Conservation (phyloP, 2,329 filamentous ascomycete genomes). For the Sporothrix pseudoabietina region DNA sequence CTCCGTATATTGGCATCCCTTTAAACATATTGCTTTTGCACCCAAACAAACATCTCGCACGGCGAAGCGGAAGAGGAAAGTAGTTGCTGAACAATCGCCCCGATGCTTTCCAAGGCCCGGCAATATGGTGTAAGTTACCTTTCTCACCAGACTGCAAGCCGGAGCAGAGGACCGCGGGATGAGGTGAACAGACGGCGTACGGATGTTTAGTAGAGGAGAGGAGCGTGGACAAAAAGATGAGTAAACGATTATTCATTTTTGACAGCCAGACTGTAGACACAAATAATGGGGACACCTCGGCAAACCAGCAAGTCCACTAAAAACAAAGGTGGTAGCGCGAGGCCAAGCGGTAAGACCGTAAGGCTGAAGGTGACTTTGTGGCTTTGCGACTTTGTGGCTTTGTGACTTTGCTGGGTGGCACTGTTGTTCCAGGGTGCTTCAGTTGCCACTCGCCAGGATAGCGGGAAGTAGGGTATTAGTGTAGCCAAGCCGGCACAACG, state of each 20-base stretch:
- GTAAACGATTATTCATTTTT: conserved; percentile 3
- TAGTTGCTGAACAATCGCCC: not conserved
- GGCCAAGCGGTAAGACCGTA: conserved; percentile 12
- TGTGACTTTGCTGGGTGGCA: not conserved
- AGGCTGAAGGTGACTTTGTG: not conserved
- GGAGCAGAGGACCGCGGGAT: not conserved
- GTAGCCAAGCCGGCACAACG: not conserved
- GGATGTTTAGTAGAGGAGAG: not conserved
- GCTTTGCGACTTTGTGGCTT: not conserved
- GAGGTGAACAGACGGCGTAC: not conserved
- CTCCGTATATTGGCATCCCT: not conserved
- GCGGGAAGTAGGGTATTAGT: not conserved
- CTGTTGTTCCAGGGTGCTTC: not conserved
- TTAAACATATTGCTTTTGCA: not conserved
- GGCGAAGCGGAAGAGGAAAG: not conserved
- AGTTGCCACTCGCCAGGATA: not conserved
- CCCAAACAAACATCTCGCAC: not conserved
- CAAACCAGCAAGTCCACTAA: not conserved
- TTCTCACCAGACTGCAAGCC: not conserved
- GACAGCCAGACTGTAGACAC: not conserved
- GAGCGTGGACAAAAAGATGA: not conserved
- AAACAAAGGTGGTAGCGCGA: not conserved
- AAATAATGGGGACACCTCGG: conserved; percentile 11
- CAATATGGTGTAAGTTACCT: not conserved
- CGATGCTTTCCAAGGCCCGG: not conserved